Evolutionary conservation across 129 eudicot genomes (phyloP).

Genomic region (sunflower (Helianthus annuus)): HanXRQr2.0-SUNRISE NC_035437.2:20751606-20752105

Average conservation of each 20-base stretch:
- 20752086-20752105: conserved; percentile 53
- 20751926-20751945: conserved; percentile 39
- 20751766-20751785: conserved; percentile 28
- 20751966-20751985: conserved; percentile 62
- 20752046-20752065: conserved; percentile 93
- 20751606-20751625: not conserved
- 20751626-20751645: conserved; percentile 8
- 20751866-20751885: conserved; percentile 91
- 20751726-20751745: conserved; percentile 18
- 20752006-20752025: conserved; percentile 88
- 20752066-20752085: conserved; percentile 74
- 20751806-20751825: conserved; percentile 57
- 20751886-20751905: conserved; percentile 62
- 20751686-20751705: conserved; percentile 54
- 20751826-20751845: conserved; percentile 47
- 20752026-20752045: conserved; percentile 78
- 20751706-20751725: conserved; percentile 19
- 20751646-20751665: not conserved
- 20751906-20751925: conserved; percentile 31
- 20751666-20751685: conserved; percentile 20
- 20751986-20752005: conserved; percentile 75
- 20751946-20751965: conserved; percentile 36
- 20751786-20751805: conserved; percentile 74
- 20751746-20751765: conserved; percentile 24
- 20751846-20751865: conserved; percentile 70